Evolutionary conservation across 2,329 filamentous ascomycete species (phyloP).

Genomic region (Colletotrichum tamarilloi): DNA sequence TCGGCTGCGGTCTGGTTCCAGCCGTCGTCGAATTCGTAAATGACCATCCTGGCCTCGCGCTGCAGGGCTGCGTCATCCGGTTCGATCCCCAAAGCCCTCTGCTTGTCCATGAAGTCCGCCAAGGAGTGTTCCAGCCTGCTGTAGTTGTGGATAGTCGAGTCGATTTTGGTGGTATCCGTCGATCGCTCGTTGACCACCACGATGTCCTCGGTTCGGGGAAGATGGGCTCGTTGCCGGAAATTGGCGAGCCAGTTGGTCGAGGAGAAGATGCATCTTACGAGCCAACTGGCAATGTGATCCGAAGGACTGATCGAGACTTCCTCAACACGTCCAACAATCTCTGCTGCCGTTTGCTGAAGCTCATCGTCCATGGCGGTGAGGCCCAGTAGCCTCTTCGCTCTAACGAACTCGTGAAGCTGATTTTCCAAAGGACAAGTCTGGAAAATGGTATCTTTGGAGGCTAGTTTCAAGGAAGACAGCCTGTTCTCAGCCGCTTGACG

Average conservation of each 20-base stretch:
- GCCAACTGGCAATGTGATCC: conserved; percentile 64
- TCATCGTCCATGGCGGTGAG: conserved; percentile 69
- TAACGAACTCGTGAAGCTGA: conserved; percentile 66
- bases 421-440: conserved; percentile 66
- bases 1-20: conserved; percentile 75
- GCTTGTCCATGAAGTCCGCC: conserved; percentile 60
- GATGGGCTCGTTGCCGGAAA: conserved; percentile 66
- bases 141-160: conserved; percentile 70
- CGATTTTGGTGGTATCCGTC: conserved; percentile 65
- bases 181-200: conserved; percentile 59
- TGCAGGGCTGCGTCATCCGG: conserved; percentile 67
- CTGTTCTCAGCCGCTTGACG: conserved; percentile 58
- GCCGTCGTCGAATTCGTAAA: conserved; percentile 70
- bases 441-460: conserved; percentile 68
- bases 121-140: conserved; percentile 67
- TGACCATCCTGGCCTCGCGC: conserved; percentile 67
- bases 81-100: conserved; percentile 57
- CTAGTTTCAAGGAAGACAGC: conserved; percentile 63
- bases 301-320: conserved; percentile 60
- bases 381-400: conserved; percentile 62
- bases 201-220: conserved; percentile 68
- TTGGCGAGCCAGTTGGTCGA: conserved; percentile 65
- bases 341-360: conserved; percentile 68
- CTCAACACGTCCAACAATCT: conserved; percentile 68
- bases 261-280: conserved; percentile 62